Evolutionary conservation across 1,284 basidiomycete genomes (phyloP).

Genomic region (Cryptococcus amylolentus): DNA sequence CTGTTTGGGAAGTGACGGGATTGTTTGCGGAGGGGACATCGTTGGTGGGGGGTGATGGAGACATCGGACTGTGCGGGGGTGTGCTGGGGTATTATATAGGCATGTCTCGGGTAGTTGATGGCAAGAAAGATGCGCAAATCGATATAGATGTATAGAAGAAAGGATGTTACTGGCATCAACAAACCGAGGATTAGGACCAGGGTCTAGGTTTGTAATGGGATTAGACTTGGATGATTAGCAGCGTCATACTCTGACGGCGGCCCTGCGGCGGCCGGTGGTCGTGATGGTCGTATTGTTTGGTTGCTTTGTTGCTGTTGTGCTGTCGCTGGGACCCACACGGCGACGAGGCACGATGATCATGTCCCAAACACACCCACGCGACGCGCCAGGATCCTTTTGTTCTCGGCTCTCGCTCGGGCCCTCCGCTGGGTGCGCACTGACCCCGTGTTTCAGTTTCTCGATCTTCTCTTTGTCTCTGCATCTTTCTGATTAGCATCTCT

Average conservation of each 20-base stretch:
- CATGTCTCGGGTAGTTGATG: neutral
- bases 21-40: neutral
- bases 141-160: too few relatives aligned
- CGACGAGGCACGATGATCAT: too few relatives aligned
- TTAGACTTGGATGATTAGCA: too few relatives aligned
- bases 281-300: too few relatives aligned
- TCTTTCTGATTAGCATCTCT: neutral
- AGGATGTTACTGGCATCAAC: too few relatives aligned
- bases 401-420: neutral
- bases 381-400: neutral
- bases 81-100: neutral
- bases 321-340: too few relatives aligned
- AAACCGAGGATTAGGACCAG: too few relatives aligned
- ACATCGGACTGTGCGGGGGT: neutral
- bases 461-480: neutral
- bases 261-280: too few relatives aligned
- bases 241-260: too few relatives aligned
- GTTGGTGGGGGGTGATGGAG: neutral
- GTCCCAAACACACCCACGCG: too few relatives aligned
- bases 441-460: neutral
- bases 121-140: too few relatives aligned
- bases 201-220: neutral
- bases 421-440: neutral
- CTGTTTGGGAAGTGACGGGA: neutral
- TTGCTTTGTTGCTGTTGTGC: too few relatives aligned